Conservation (phyloP, 2,329 filamentous ascomycete genomes). For the Phaeosphaeriaceae sp. region DNA sequence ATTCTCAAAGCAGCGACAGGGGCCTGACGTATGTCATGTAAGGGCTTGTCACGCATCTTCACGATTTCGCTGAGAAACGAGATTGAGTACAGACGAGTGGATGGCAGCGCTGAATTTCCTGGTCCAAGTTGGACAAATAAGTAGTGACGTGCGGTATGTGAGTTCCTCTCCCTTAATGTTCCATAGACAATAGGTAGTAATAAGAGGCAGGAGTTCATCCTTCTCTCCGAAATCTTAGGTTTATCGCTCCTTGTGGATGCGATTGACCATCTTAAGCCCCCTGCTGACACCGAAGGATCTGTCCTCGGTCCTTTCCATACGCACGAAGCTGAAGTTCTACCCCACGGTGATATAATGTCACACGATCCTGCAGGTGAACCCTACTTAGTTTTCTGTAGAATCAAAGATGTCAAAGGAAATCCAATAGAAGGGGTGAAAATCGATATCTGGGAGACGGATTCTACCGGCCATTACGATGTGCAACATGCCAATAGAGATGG, state of each 20-base stretch:
- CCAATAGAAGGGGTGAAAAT: slow-evolving; percentile 72
- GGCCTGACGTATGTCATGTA: slow-evolving; percentile 75
- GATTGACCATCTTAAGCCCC: slow-evolving; percentile 82
- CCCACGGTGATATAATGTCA: slow-evolving; percentile 67
- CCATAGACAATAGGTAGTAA: not conserved
- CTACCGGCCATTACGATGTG: slow-evolving; percentile 79
- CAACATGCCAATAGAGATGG: slow-evolving; percentile 68
- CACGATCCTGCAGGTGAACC: slow-evolving; percentile 73
- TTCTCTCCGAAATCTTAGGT: slow-evolving; percentile 79
- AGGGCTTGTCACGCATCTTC: slow-evolving; percentile 75
- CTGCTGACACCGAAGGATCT: slow-evolving; percentile 73
- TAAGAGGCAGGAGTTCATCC: slow-evolving; percentile 71
- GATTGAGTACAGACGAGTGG: slow-evolving; percentile 79
- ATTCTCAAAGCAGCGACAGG: slow-evolving; percentile 69
- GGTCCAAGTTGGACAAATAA: slow-evolving; percentile 74
- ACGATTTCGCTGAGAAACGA: slow-evolving; percentile 83
- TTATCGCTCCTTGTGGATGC: slow-evolving; percentile 80
- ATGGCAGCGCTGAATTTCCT: slow-evolving; percentile 75
- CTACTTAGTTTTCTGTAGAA: slow-evolving; percentile 72
- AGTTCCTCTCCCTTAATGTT: not conserved
- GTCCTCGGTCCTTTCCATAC: slow-evolving; percentile 85
- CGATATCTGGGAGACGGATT: slow-evolving; percentile 87
- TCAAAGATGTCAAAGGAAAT: slow-evolving; percentile 68
- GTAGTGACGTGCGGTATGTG: slow-evolving; percentile 74
- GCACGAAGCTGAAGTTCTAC: slow-evolving; percentile 69